phyloP scores from a whole-genome alignment of 257 asterid species.

The Ligustrum vulgare region DNA sequence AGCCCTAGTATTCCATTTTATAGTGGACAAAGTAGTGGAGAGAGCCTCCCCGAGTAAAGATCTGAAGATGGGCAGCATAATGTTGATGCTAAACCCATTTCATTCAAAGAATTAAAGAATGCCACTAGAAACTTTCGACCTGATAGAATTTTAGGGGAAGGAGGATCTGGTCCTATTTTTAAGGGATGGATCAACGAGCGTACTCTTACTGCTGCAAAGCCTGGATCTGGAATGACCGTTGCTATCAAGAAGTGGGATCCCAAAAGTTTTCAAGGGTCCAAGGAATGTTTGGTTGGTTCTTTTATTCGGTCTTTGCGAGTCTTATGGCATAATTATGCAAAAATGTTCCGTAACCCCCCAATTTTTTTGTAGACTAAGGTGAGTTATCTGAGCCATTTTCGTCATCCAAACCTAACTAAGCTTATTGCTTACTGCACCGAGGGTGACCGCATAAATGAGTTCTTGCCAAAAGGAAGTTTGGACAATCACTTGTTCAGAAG shows the following conservation, averaged over 20 bases:
- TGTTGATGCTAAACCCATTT: background rate
- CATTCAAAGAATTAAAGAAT: slow-evolving; percentile 17
- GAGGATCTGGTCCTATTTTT: slow-evolving; percentile 24
- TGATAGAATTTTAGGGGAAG: slow-evolving; percentile 14
- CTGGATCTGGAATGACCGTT: slow-evolving; percentile 26
- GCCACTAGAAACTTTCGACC: slow-evolving; percentile 18
- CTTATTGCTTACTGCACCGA: slow-evolving; percentile 28
- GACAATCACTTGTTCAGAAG: slow-evolving; percentile 25
- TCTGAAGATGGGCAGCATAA: slow-evolving; percentile 3
- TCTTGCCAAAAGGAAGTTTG: slow-evolving; percentile 33
- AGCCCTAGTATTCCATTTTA: background rate
- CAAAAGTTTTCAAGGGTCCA: slow-evolving; percentile 2
- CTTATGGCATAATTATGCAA: background rate
- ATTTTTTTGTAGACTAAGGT: slow-evolving; percentile 23
- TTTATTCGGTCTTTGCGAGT: background rate
- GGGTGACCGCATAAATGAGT: slow-evolving; percentile 24
- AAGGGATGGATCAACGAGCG: slow-evolving; percentile 35
- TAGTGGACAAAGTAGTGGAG: background rate
- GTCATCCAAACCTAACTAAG: slow-evolving; percentile 31
- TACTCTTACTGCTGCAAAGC: slow-evolving; percentile 28
- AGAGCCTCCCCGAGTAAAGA: slow-evolving; percentile 1
- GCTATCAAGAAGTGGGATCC: slow-evolving; percentile 23
- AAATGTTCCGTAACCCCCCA: background rate
- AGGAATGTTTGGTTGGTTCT: slow-evolving; percentile 28
- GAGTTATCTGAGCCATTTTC: slow-evolving; percentile 18